Evolutionary conservation across 805 yeast species (phyloP).

Genomic region (Candida namnaoensis): DNA sequence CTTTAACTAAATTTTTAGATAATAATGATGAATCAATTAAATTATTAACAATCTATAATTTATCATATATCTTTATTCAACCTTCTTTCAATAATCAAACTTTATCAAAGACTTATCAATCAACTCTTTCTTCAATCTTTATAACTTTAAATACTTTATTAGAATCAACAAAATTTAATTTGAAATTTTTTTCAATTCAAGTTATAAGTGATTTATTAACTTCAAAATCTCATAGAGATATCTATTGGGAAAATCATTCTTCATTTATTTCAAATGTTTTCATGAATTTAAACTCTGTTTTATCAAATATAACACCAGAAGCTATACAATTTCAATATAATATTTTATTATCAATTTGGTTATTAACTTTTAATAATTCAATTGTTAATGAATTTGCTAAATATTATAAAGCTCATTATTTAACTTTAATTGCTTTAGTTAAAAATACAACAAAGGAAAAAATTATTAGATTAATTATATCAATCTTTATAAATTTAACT

Average conservation of each 20-base stretch:
- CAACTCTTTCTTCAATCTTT: constrained; percentile 10
- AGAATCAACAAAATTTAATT: constrained; percentile 33
- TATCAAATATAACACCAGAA: constrained; percentile 19
- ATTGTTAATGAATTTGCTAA: constrained; percentile 44
- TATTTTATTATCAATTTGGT: constrained; percentile 73
- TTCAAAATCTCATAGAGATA: constrained; percentile 40
- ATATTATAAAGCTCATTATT: constrained; percentile 40
- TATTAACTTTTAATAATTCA: constrained; percentile 62
- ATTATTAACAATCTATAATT: constrained; percentile 44
- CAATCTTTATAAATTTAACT: constrained; percentile 59
- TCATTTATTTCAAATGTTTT: constrained; percentile 40
- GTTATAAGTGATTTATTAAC: constrained; percentile 53
- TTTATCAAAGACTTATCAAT: constrained; percentile 18
- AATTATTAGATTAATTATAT: constrained; percentile 75
- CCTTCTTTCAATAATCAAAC: no score
- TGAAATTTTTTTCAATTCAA: constrained; percentile 58
- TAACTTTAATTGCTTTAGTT: constrained; percentile 39
- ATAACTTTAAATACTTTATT: constrained; percentile 8
- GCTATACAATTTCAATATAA: constrained; percentile 71
- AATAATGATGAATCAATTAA: constrained; percentile 49
- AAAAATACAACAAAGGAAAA: constrained; percentile 88
- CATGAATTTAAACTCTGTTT: constrained; percentile 32
- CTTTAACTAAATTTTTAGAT: constrained; percentile 42
- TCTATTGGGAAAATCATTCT: constrained; percentile 37
- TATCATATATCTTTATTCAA: constrained; percentile 38